Evolutionary conservation across 192 early-diverging fungal species (phyloP).

Genomic region (Backusella luteola): DNA sequence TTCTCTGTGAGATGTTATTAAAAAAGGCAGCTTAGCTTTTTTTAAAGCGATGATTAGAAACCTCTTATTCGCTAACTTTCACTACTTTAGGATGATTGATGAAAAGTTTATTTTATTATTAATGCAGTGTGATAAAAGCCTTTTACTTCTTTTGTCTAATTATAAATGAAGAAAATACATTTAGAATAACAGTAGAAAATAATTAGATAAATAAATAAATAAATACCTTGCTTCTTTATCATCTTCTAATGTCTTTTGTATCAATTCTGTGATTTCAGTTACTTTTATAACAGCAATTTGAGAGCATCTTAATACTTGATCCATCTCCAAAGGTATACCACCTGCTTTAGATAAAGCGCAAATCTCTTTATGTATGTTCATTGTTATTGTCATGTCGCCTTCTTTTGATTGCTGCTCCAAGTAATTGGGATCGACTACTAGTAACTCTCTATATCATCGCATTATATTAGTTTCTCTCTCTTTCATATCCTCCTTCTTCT

Average conservation of each 20-base stretch:
- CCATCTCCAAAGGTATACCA: constrained; percentile 74
- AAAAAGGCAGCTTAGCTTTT: no score
- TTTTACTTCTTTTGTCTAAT: background rate
- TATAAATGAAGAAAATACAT: background rate
- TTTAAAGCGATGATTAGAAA: no score
- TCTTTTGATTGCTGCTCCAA: constrained; percentile 86
- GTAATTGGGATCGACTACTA: constrained; percentile 82
- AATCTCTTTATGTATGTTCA: constrained; percentile 92
- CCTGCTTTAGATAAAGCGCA: constrained; percentile 92
- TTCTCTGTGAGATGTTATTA: no score
- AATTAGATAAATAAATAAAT: background rate
- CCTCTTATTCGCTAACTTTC: background rate
- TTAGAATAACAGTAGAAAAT: background rate
- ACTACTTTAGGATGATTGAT: background rate
- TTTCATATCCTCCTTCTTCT: background rate
- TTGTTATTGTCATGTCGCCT: constrained; percentile 83
- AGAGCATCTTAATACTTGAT: constrained; percentile 78
- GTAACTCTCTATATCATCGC: constrained; percentile 40
- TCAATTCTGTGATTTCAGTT: constrained; percentile 73
- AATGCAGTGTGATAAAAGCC: background rate
- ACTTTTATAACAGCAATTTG: constrained; percentile 77
- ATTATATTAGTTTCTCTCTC: background rate
- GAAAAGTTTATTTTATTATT: background rate
- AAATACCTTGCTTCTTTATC: constrained; percentile 35
- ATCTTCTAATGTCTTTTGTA: constrained; percentile 69